Conservation (phyloP, 2,329 filamentous ascomycete species). For the Clonostachys byssicola region DNA sequence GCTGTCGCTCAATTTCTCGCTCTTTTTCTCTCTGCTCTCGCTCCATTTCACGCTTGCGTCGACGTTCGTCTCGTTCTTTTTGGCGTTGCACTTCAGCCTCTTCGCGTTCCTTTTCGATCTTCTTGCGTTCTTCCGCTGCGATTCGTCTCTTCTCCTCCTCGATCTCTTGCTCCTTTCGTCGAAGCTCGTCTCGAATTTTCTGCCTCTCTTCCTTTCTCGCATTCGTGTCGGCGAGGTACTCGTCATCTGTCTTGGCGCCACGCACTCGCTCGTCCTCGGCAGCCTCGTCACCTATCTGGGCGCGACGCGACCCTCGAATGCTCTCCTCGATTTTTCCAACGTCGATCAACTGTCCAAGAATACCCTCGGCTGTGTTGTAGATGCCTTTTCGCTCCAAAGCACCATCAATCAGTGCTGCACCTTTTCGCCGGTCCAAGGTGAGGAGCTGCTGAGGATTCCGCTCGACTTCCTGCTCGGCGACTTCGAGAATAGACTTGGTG, state of each 20-base stretch:
- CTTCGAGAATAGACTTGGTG: slow-evolving; percentile 60
- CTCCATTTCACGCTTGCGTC: slow-evolving; percentile 47
- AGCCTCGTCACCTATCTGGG: slow-evolving; percentile 65
- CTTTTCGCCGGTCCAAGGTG: slow-evolving; percentile 69
- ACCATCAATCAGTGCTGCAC: slow-evolving; percentile 72
- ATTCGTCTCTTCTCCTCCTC: slow-evolving; percentile 59
- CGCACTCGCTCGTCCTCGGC: slow-evolving; percentile 60
- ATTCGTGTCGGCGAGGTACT: slow-evolving; percentile 66
- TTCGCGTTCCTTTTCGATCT: slow-evolving; percentile 41
- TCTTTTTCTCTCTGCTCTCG: slow-evolving; percentile 49
- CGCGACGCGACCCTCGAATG: slow-evolving; percentile 63
- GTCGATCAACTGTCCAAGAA: slow-evolving; percentile 66
- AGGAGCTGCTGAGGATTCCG: slow-evolving; percentile 68
- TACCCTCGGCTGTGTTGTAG: slow-evolving; percentile 66
- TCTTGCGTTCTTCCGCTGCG: slow-evolving; percentile 50
- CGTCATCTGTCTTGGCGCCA: slow-evolving; percentile 69
- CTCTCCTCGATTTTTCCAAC: slow-evolving; percentile 62
- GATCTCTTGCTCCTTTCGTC: slow-evolving; percentile 53
- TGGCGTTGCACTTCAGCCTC: slow-evolving; percentile 44
- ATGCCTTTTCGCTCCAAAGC: slow-evolving; percentile 73
- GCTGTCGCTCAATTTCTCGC: slow-evolving; percentile 31
- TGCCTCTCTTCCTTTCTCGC: slow-evolving; percentile 57
- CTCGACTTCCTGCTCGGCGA: slow-evolving; percentile 72
- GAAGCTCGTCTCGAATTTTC: slow-evolving; percentile 54
- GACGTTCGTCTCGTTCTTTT: slow-evolving; percentile 44